Evolutionary conservation across 305 asterid genomes (phyloP), one percentile per base, ranked within the genome.

Genomic region (Solanum hybrid): DNA sequence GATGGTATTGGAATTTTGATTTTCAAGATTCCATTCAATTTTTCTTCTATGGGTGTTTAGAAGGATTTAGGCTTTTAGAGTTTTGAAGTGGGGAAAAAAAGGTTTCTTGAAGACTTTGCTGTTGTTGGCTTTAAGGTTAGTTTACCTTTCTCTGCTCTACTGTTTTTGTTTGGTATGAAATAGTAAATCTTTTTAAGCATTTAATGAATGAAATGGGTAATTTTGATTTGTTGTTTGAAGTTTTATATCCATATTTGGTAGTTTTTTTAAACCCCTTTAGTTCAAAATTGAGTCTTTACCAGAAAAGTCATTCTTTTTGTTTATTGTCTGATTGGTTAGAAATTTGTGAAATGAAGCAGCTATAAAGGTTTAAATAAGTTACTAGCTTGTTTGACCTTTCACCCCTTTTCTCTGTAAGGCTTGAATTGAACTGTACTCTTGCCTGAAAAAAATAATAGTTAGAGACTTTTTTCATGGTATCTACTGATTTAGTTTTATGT

Each of bases 111-210:
- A 19, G 87, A 29, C 10, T 81, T 81, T 15, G 26, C 37, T 81
- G 86, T 81, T 51, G 38, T 84, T 84, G 87, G 75, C 75, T 84
- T 84, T 31, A 84, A 85, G 88, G 88, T 85, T 85, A 6, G 77
- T 85, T 32, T 60, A 85, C 77, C 31, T 51, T 85, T 56, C 11
- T 51, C 19, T 29, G 6, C 13, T 56, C 13, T 56, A 56, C 32
- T 56, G 76, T 19, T 51, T 78, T 82, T 29, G 87, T 82, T 84
- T 82, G 38, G 87, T 78, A n/a, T n/a, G 34, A 38, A n/a, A 24
- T 37, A 37, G 34, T 36, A 24, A 79, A 37, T 42, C 13, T 4
- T 79, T 45, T 51, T 51, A 56, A 56, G 76, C 76, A 85, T 84
- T 51, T 51, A 56, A 19, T 32, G 32, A 38, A 85, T 85, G 40